Conservation (phyloP, 129 eudicot species). For the Pittosporum tobira region DNA sequence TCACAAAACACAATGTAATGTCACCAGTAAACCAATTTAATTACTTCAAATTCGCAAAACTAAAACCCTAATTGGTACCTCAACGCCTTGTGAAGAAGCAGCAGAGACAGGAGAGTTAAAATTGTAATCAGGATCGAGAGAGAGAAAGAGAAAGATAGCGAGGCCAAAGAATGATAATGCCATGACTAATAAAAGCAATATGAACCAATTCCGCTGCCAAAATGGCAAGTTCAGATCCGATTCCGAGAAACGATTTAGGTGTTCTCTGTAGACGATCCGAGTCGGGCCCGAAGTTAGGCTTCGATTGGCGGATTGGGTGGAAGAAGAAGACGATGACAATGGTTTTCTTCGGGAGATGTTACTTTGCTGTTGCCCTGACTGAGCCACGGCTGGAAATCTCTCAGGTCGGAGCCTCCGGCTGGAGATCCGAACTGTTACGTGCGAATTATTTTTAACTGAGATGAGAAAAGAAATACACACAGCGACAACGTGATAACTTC, state of each 20-base stretch:
- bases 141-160: slow-evolving; percentile 60
- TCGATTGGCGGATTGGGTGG: slow-evolving; percentile 22
- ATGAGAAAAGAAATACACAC: no score
- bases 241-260: slow-evolving; percentile 14
- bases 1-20: no score
- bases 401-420: slow-evolving; percentile 33
- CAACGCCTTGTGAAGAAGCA: slow-evolving; percentile 69
- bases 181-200: slow-evolving; percentile 51
- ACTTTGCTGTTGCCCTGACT: slow-evolving; percentile 49
- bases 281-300: slow-evolving; percentile 30
- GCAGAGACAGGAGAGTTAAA: slow-evolving; percentile 46
- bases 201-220: slow-evolving; percentile 90
- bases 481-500: no score
- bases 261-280: slow-evolving; percentile 59
- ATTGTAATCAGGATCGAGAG: slow-evolving; percentile 54
- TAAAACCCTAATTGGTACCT: slow-evolving; percentile 28
- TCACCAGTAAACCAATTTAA: neutral
- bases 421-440: slow-evolving; percentile 36
- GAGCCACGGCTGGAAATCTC: slow-evolving; percentile 77
- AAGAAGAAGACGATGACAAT: slow-evolving; percentile 20
- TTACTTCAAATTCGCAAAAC: neutral
- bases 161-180: slow-evolving; percentile 63
- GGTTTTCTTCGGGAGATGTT: slow-evolving; percentile 48
- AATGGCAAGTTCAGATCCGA: slow-evolving; percentile 57
- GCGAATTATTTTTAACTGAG: neutral